Conservation (phyloP, 2,329 filamentous ascomycete genomes). For the Cladosporium austrohemisphaericum region DNA sequence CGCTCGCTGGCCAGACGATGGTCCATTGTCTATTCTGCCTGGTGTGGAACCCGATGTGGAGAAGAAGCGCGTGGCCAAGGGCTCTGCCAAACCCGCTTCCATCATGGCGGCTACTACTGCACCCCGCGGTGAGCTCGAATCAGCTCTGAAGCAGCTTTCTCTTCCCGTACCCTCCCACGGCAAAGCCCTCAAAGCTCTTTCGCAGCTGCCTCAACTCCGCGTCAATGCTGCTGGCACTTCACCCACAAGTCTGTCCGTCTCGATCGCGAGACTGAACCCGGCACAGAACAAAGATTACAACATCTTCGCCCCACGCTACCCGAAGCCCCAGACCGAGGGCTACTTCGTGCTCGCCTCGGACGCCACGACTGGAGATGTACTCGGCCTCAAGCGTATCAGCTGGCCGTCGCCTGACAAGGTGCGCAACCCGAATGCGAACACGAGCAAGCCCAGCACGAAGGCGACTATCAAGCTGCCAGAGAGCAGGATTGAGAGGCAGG, state of each 20-base stretch:
- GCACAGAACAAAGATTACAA: constrained; percentile 63
- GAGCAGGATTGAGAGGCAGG: constrained; percentile 51
- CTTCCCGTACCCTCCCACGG: constrained; percentile 45
- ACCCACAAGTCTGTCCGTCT: constrained; percentile 59
- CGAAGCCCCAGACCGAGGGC: constrained; percentile 90
- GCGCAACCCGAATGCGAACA: constrained; percentile 20
- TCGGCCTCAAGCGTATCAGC: constrained; percentile 80
- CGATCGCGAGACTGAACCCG: constrained; percentile 64
- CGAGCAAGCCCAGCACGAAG: constrained; percentile 49
- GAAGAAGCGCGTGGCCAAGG: constrained; percentile 41
- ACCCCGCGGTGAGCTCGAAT: constrained; percentile 30
- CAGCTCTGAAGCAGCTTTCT: constrained; percentile 47
- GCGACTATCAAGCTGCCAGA: constrained; percentile 60
- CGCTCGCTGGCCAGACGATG: constrained; percentile 83
- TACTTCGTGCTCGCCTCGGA: constrained; percentile 82
- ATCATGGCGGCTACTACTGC: constrained; percentile 40
- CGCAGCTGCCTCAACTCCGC: constrained; percentile 65
- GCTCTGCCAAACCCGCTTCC: constrained; percentile 30
- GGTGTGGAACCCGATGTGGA: constrained; percentile 53
- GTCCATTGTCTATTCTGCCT: constrained; percentile 74
- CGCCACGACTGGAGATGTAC: constrained; percentile 65
- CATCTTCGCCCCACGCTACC: constrained; percentile 84
- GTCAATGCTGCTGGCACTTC: constrained; percentile 61
- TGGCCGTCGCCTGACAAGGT: constrained; percentile 54
- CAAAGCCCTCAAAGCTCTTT: constrained; percentile 57